Conservation (phyloP, 805 yeast genomes). For the Dipodascus geniculatus region DNA sequence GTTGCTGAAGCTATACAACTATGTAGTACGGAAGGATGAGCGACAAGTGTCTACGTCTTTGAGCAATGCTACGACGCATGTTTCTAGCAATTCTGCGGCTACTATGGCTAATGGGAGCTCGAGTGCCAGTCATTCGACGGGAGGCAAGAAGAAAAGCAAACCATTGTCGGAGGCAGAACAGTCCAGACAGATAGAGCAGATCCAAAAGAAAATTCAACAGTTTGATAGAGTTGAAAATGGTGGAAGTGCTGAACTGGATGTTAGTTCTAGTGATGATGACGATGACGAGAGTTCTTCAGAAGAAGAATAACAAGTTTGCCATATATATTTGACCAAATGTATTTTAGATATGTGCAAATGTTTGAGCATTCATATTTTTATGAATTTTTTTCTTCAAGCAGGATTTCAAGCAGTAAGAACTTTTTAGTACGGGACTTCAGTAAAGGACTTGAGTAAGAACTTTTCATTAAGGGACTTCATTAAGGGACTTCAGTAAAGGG, state of each 20-base stretch:
- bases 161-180: slow-evolving; percentile 57
- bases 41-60: slow-evolving; percentile 6
- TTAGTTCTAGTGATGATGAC: slow-evolving; percentile 1
- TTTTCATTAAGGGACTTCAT: too few species aligned
- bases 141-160: slow-evolving; percentile 37
- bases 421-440: too few species aligned
- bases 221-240: slow-evolving; percentile 33
- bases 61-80: slow-evolving; percentile 5
- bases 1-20: slow-evolving; percentile 69
- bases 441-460: too few species aligned
- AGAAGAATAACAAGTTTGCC: neutral
- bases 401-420: too few species aligned
- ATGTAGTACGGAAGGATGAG: slow-evolving; percentile 47
- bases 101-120: slow-evolving; percentile 8
- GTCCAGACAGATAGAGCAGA: slow-evolving; percentile 51
- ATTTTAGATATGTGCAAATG: too few species aligned
- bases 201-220: slow-evolving; percentile 66
- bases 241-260: slow-evolving; percentile 3
- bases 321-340: too few species aligned
- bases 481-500: too few species aligned
- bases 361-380: too few species aligned
- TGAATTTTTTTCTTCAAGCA: too few species aligned
- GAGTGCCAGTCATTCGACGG: slow-evolving; percentile 5
- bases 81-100: slow-evolving; percentile 10
- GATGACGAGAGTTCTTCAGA: neutral